A percentile compares a stretch with the other conserved stretches of the same genome.
phyloP scores from a whole-genome alignment of 2,329 filamentous ascomycete genomes.

The Ophiosphaerella herpotricha region DNA sequence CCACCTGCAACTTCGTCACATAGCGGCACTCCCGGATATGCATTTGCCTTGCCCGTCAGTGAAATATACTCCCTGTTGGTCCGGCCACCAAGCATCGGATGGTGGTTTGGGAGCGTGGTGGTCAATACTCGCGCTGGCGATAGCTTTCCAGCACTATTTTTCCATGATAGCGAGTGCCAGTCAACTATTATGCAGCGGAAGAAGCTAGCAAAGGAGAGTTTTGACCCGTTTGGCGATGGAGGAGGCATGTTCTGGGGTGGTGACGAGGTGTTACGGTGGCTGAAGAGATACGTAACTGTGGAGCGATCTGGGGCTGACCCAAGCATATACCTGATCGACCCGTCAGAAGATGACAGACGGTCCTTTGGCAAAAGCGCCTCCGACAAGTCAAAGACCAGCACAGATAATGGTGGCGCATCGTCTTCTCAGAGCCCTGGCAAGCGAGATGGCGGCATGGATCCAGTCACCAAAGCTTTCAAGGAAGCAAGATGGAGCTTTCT shows the following conservation, averaged over 20 bases:
- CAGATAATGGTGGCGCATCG: slow-evolving; percentile 31
- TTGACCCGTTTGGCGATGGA: slow-evolving; percentile 85
- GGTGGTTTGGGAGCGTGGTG: slow-evolving; percentile 97
- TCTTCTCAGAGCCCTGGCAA: slow-evolving; percentile 36
- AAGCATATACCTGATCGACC: slow-evolving; percentile 89
- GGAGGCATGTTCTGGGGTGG: slow-evolving; percentile 97
- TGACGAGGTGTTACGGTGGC: slow-evolving; percentile 90
- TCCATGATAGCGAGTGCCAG: slow-evolving; percentile 96
- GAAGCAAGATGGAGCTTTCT: slow-evolving; percentile 95
- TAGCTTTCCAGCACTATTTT: slow-evolving; percentile 93
- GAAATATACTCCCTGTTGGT: slow-evolving; percentile 91
- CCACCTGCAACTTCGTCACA: slow-evolving; percentile 84
- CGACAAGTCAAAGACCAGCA: slow-evolving; percentile 44
- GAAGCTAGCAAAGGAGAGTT: slow-evolving; percentile 78
- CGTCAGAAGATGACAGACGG: slow-evolving; percentile 78
- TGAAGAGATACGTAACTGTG: slow-evolving; percentile 80
- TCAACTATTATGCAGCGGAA: slow-evolving; percentile 94
- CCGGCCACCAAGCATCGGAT: slow-evolving; percentile 88
- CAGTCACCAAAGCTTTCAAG: slow-evolving; percentile 89
- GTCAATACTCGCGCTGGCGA: slow-evolving; percentile 91
- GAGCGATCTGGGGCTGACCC: slow-evolving; percentile 85
- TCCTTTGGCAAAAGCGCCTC: slow-evolving; percentile 72
- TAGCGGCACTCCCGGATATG: slow-evolving; percentile 74
- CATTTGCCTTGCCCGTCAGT: slow-evolving; percentile 88
- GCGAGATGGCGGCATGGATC: slow-evolving; percentile 81